Conservation (phyloP, 768 basidiomycete species). For the Suillus spraguei region DNA sequence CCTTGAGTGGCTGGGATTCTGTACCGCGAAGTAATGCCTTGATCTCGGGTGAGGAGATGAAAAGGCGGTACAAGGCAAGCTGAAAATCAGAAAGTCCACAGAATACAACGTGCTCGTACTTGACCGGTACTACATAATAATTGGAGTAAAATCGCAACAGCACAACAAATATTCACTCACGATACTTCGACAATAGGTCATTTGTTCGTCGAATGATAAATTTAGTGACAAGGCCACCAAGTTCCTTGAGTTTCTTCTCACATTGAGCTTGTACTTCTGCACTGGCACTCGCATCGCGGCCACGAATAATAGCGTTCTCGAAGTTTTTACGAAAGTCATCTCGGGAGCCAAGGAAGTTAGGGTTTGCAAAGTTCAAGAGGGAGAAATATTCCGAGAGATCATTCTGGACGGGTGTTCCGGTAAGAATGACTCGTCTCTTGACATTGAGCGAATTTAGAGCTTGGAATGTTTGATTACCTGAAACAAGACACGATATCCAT, state of each 20-base stretch:
- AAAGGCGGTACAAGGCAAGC: slow-evolving; percentile 80
- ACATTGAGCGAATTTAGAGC: slow-evolving; percentile 83
- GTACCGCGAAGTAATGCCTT: slow-evolving; percentile 84
- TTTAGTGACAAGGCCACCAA: slow-evolving; percentile 83
- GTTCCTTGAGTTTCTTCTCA: slow-evolving; percentile 90
- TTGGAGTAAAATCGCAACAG: slow-evolving; percentile 12
- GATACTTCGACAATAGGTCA: slow-evolving; percentile 91
- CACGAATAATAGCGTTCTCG: slow-evolving; percentile 88
- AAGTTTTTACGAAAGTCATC: slow-evolving; percentile 95
- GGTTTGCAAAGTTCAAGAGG: slow-evolving; percentile 90
- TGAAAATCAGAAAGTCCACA: slow-evolving; percentile 86
- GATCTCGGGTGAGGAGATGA: slow-evolving; percentile 92
- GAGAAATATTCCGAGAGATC: slow-evolving; percentile 96
- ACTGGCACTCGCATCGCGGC: slow-evolving; percentile 86
- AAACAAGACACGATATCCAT: slow-evolving; percentile 8
- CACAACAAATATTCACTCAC: slow-evolving; percentile 49
- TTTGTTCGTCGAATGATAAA: slow-evolving; percentile 96
- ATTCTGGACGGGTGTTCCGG: slow-evolving; percentile 95
- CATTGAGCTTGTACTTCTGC: slow-evolving; percentile 76
- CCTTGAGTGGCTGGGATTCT: slow-evolving; percentile 93
- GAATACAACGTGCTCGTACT: slow-evolving; percentile 98
- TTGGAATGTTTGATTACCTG: slow-evolving; percentile 88
- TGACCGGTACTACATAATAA: slow-evolving; percentile 80
- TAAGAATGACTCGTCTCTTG: slow-evolving; percentile 88
- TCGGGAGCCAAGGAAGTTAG: slow-evolving; percentile 84